phyloP scores from a whole-genome alignment of 768 basidiomycete species.

The Boletus rubropictus region DNA sequence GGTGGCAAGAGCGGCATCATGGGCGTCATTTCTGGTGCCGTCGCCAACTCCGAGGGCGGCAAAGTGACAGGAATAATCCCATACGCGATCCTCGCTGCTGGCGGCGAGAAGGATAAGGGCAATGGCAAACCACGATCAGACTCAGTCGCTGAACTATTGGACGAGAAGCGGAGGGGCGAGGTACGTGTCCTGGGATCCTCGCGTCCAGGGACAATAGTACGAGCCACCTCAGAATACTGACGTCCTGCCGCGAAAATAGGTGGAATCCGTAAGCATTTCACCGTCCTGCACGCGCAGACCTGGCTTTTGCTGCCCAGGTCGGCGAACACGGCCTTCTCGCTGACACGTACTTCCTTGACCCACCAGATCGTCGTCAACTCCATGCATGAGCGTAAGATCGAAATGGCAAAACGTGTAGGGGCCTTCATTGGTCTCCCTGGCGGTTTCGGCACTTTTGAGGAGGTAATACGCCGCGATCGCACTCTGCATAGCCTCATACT shows the following conservation, averaged over 20 bases:
- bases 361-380: slow-evolving; percentile 64
- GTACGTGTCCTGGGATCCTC: slow-evolving; percentile 23
- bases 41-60: slow-evolving; percentile 55
- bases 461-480: slow-evolving; percentile 44
- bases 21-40: slow-evolving; percentile 71
- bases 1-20: slow-evolving; percentile 82
- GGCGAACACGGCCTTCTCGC: slow-evolving; percentile 1
- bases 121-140: slow-evolving; percentile 19
- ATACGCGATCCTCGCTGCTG: slow-evolving; percentile 61
- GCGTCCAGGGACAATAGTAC: slow-evolving; percentile 1
- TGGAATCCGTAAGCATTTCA: slow-evolving; percentile 29
- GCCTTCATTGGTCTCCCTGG: slow-evolving; percentile 90
- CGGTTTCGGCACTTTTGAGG: slow-evolving; percentile 94
- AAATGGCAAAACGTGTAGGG: slow-evolving; percentile 77
- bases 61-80: slow-evolving; percentile 76
- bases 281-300: slow-evolving; percentile 2
- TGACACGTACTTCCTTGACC: slow-evolving; percentile 2
- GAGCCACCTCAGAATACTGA: slow-evolving; percentile 9
- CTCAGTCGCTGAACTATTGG: slow-evolving; percentile 19
- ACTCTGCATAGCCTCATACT: background rate
- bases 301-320: background rate
- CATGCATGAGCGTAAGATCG: slow-evolving; percentile 86
- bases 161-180: slow-evolving; percentile 31
- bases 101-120: slow-evolving; percentile 55
- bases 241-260: slow-evolving; percentile 8